Evolutionary conservation across 2,329 filamentous ascomycete genomes (phyloP).

Genomic region (Colletotrichum simmondsii): DNA sequence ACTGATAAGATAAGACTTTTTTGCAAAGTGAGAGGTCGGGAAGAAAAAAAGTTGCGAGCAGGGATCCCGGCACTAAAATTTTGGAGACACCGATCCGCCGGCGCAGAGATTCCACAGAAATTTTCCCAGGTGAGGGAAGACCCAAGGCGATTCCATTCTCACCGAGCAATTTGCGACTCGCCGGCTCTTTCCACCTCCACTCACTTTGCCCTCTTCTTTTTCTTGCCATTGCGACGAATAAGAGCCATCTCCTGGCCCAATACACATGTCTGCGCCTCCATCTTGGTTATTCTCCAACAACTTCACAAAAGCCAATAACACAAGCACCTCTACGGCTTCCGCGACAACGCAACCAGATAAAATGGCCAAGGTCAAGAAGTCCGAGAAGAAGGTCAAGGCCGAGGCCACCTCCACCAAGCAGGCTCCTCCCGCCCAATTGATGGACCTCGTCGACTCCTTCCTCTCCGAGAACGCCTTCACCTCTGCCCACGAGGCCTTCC

Average conservation of each 20-base stretch:
- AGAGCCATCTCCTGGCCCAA: background rate
- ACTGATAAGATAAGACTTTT: constrained; percentile 23
- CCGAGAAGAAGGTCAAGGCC: constrained; percentile 37
- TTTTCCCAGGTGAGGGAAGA: constrained; percentile 34
- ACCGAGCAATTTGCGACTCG: constrained; percentile 15
- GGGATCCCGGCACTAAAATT: constrained; percentile 27
- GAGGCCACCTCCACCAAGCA: constrained; percentile 37
- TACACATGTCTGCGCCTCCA: constrained; percentile 50
- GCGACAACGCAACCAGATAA: constrained; percentile 33
- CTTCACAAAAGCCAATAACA: constrained; percentile 38
- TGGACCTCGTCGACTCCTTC: constrained; percentile 75
- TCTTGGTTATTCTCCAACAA: constrained; percentile 58
- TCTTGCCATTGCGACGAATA: background rate
- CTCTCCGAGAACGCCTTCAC: constrained; percentile 74
- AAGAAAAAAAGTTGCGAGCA: constrained; percentile 20
- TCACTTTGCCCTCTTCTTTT: background rate
- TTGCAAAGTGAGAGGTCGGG: no score
- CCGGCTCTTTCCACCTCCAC: background rate
- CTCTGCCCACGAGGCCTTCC: constrained; percentile 70
- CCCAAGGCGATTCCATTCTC: constrained; percentile 10
- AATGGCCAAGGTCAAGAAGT: constrained; percentile 51
- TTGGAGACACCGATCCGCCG: constrained; percentile 24
- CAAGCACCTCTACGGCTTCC: constrained; percentile 1
- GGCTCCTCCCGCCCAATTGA: constrained; percentile 67
- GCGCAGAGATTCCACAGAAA: constrained; percentile 25